These are phyloP conservation scores for Simplicillium sp. DNA, from an alignment of 2,329 filamentous ascomycete species.

Conservation along the genomic window DNA sequence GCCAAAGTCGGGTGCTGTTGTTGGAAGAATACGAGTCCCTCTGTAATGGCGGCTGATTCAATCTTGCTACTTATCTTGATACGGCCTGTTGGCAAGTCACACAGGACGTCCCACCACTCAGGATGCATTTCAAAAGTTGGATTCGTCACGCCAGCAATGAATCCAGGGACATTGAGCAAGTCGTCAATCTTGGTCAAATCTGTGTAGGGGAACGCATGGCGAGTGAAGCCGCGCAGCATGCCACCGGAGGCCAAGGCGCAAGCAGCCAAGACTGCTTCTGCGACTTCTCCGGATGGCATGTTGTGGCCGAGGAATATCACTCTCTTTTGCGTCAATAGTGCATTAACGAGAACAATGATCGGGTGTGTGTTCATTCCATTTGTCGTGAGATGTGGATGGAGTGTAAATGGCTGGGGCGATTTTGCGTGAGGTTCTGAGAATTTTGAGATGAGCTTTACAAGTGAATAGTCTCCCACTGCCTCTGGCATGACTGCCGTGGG, in stretches of 20 bases:
- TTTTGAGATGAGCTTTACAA: conserved; percentile 94
- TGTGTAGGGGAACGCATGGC: conserved; percentile 95
- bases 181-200: conserved; percentile 97
- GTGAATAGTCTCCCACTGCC: conserved; percentile 93
- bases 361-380: conserved; percentile 85
- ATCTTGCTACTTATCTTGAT: conserved; percentile 92
- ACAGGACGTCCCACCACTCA: conserved; percentile 97
- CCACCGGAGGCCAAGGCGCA: conserved; percentile 91
- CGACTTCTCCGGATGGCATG: conserved; percentile 88
- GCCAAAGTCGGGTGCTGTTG: conserved; percentile 59
- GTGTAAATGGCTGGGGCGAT: conserved; percentile 70
- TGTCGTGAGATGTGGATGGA: conserved; percentile 89
- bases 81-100: conserved; percentile 81
- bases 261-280: conserved; percentile 94
- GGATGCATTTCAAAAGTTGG: conserved; percentile 90
- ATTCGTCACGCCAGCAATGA: conserved; percentile 96
- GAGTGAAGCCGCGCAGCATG: conserved; percentile 84
- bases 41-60: conserved; percentile 69
- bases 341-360: conserved; percentile 89
- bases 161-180: conserved; percentile 87
- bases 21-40: conserved; percentile 81
- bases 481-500: conserved; percentile 89
- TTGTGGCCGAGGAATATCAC: conserved; percentile 95
- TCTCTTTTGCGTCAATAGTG: conserved; percentile 89
- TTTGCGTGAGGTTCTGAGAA: conserved; percentile 80